phyloP scores from a whole-genome alignment of 805 yeast species.

The Wickerhamiella spandovensis region DNA sequence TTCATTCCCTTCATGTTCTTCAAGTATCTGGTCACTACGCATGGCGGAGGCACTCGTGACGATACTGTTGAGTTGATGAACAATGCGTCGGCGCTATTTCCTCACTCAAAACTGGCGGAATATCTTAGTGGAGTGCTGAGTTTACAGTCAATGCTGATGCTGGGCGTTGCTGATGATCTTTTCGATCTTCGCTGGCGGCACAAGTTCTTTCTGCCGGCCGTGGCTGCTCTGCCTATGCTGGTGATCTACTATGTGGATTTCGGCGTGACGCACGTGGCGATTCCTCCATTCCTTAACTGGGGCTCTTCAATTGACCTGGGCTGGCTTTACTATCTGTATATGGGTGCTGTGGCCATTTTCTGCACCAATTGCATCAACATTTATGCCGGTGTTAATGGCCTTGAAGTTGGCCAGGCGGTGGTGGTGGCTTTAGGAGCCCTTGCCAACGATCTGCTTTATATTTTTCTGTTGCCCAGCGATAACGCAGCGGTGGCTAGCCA shows the following conservation, averaged over 20 bases:
- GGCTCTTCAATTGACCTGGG: constrained; percentile 56
- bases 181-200: constrained; percentile 97
- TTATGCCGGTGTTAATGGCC: constrained; percentile 89
- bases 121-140: constrained; percentile 76
- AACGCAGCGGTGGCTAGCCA: constrained; percentile 68
- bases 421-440: constrained; percentile 60
- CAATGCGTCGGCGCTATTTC: constrained; percentile 4
- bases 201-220: constrained; percentile 88
- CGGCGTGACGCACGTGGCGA: constrained; percentile 74
- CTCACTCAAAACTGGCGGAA: constrained; percentile 60
- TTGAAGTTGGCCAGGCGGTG: constrained; percentile 90
- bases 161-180: constrained; percentile 88
- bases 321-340: constrained; percentile 64
- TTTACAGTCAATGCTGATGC: constrained; percentile 64
- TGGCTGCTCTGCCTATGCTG: constrained; percentile 82
- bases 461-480: constrained; percentile 29
- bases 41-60: constrained; percentile 46
- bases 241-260: constrained; percentile 88
- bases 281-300: constrained; percentile 51
- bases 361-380: constrained; percentile 95
- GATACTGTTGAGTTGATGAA: constrained; percentile 22
- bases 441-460: constrained; percentile 63
- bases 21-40: constrained; percentile 49
- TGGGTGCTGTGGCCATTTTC: constrained; percentile 84
- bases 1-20: constrained; percentile 81